These are phyloP conservation scores for Pichia occidentalis DNA, from an alignment of 805 yeast genomes.

Conservation along the genomic window DNA sequence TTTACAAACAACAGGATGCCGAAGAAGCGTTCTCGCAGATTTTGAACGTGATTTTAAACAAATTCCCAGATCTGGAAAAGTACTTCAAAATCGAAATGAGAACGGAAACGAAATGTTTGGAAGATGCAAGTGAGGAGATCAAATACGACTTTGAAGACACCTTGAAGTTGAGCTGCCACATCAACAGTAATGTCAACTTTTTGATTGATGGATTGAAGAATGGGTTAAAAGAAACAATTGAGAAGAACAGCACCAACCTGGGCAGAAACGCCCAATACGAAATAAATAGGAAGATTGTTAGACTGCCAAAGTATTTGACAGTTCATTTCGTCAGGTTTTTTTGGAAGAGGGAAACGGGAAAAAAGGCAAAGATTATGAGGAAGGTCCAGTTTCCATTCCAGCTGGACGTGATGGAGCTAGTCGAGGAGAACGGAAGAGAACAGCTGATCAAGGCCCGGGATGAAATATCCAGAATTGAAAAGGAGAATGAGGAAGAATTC, in stretches of 20 bases:
- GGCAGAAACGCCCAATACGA: conserved; percentile 67
- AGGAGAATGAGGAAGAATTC: conserved; percentile 62
- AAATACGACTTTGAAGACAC: conserved; percentile 47
- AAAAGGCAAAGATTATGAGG: conserved; percentile 89
- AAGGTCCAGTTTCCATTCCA: conserved; percentile 94
- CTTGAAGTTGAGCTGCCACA: conserved; percentile 81
- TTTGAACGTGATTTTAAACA: conserved; percentile 43
- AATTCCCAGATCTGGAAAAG: conserved; percentile 46
- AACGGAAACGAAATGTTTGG: conserved; percentile 55
- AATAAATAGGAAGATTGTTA: conserved; percentile 53
- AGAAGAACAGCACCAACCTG: conserved; percentile 67
- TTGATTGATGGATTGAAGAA: conserved; percentile 75
- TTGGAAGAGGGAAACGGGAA: conserved; percentile 89
- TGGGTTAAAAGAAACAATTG: conserved; percentile 69
- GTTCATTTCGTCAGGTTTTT: conserved; percentile 92
- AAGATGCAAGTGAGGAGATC: conserved; percentile 41
- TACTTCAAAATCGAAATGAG: conserved; percentile 62
- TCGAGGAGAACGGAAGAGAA: conserved; percentile 68
- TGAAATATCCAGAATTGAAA: conserved; percentile 66
- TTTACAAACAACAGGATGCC: conserved; percentile 93
- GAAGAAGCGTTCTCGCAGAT: conserved; percentile 94
- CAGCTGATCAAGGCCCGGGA: conserved; percentile 71
- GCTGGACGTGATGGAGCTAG: conserved; percentile 77
- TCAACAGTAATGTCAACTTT: conserved; percentile 77
- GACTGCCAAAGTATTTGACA: conserved; percentile 80